phyloP scores from a whole-genome alignment of 805 yeast species.

The Candida namnaoensis region DNA sequence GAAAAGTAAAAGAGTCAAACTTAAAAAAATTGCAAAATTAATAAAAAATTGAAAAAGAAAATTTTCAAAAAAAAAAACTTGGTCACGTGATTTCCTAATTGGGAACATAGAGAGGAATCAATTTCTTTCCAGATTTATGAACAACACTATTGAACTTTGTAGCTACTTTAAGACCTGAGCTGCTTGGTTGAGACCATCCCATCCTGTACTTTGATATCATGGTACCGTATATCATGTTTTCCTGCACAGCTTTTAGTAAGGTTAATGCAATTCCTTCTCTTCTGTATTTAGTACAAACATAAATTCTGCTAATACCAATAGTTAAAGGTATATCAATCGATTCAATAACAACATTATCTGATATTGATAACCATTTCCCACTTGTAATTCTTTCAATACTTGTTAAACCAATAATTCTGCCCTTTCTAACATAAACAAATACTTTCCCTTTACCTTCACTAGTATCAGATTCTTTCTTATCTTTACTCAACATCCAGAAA shows the following conservation, averaged over 20 bases:
- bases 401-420: conserved; percentile 45
- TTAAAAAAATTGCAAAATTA: too few species aligned
- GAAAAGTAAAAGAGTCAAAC: too few species aligned
- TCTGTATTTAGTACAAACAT: conserved; percentile 36
- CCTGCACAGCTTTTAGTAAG: conserved; percentile 34
- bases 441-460: conserved; percentile 28
- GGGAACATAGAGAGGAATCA: conserved; percentile 38
- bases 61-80: neutral
- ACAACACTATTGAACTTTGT: conserved; percentile 41
- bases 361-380: conserved; percentile 54
- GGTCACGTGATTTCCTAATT: neutral
- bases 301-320: conserved; percentile 42
- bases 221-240: conserved; percentile 41
- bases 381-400: conserved; percentile 38
- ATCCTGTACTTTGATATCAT: conserved; percentile 31
- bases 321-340: conserved; percentile 27
- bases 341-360: conserved; percentile 41
- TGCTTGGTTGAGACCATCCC: conserved; percentile 71
- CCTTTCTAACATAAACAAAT: conserved; percentile 37
- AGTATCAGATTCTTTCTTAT: conserved; percentile 5
- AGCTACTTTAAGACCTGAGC: conserved; percentile 55
- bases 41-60: too few species aligned
- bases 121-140: conserved; percentile 42
- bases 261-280: conserved; percentile 39
- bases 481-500: conserved; percentile 22